Percentiles rank a stretch among this genome's conserved stretches.
These are phyloP conservation scores for Dianthus caryophyllus DNA, from an alignment of 148 eudicot species.

Conservation along the genomic window DNA sequence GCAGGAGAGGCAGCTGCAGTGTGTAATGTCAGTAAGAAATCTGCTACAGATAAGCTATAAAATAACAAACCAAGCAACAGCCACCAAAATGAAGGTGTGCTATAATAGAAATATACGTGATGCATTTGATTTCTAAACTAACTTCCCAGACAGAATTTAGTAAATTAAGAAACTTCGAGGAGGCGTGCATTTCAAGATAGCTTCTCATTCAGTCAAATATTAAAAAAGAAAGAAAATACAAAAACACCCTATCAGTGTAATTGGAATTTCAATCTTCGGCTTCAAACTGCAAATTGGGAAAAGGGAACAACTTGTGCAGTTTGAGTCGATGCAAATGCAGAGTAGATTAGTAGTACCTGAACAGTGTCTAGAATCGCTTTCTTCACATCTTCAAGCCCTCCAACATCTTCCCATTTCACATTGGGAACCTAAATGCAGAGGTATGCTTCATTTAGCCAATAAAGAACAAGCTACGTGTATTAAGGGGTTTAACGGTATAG, in stretches of 20 bases:
- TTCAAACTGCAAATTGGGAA: too few relatives aligned
- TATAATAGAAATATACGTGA: not conserved
- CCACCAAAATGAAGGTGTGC: slow-evolving; percentile 1
- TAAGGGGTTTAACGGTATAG: not conserved
- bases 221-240: not conserved
- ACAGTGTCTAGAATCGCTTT: slow-evolving; percentile 94
- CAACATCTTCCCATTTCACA: slow-evolving; percentile 98
- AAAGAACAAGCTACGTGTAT: not conserved
- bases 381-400: slow-evolving; percentile 99
- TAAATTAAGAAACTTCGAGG: not conserved
- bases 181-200: not conserved
- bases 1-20: slow-evolving; percentile 80
- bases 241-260: not conserved
- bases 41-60: slow-evolving; percentile 1
- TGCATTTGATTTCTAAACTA: not conserved
- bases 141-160: not conserved
- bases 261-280: not conserved
- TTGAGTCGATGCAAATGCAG: slow-evolving; percentile 13
- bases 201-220: not conserved
- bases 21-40: slow-evolving; percentile 10
- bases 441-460: too few relatives aligned
- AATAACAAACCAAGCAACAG: slow-evolving; percentile 11
- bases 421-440: slow-evolving; percentile 82
- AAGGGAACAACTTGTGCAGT: not conserved
- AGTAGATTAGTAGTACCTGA: slow-evolving; percentile 51